phyloP scores from a whole-genome alignment of 1,284 basidiomycete species.

The Meira miltonrushii region DNA sequence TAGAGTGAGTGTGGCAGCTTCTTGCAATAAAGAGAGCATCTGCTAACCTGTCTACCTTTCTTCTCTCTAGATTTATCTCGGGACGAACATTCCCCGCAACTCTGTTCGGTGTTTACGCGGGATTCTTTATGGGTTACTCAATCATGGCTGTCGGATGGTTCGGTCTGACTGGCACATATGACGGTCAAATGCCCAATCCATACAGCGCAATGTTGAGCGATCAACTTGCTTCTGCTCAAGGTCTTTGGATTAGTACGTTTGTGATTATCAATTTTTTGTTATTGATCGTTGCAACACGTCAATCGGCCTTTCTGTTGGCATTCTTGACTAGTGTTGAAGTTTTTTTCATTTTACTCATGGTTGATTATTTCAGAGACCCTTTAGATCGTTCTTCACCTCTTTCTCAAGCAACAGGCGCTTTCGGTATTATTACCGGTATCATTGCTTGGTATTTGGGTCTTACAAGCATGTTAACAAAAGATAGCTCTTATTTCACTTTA shows the following conservation, averaged over 20 bases:
- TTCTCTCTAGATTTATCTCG: not conserved
- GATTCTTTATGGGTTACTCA: not conserved
- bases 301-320: not conserved
- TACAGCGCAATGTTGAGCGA: not conserved
- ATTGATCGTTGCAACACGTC: constrained; percentile 4
- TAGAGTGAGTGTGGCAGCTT: not conserved
- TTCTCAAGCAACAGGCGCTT: not conserved
- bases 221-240: not conserved
- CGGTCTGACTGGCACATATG: not conserved
- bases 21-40: not conserved
- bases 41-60: not conserved
- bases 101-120: not conserved
- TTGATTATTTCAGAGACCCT: not conserved
- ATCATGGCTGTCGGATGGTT: not conserved
- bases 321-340: not conserved
- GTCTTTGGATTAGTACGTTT: constrained; percentile 3
- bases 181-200: not conserved
- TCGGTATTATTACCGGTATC: not conserved
- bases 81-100: constrained; percentile 3
- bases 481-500: constrained; percentile 1
- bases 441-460: constrained; percentile 1
- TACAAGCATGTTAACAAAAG: constrained; percentile 3
- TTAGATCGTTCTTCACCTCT: not conserved
- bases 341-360: constrained; percentile 4
- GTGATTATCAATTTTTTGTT: not conserved